Conservation (phyloP, 305 asterid species). For the Fraxinus sp. region DNA sequence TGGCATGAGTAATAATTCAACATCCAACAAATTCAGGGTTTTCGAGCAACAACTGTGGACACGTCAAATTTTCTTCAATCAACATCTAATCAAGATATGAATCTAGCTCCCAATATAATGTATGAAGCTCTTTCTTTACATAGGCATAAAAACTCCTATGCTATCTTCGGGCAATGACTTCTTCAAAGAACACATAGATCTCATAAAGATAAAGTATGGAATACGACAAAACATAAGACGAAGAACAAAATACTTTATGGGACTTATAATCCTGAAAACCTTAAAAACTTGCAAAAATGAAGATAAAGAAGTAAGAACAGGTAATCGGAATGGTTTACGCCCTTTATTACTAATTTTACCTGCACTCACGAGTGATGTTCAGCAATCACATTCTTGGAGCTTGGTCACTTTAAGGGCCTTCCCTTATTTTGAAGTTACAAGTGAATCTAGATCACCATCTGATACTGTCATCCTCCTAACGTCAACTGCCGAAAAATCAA, state of each 20-base stretch:
- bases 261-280: too few species aligned
- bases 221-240: neutral
- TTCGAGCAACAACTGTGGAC: too few species aligned
- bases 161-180: neutral
- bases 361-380: neutral
- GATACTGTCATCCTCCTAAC: neutral
- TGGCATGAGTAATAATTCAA: too few species aligned
- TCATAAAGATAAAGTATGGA: neutral
- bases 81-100: conserved; percentile 39
- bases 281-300: too few species aligned
- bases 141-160: conserved; percentile 14
- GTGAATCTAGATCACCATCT: neutral
- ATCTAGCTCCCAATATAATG: too few species aligned
- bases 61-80: too few species aligned
- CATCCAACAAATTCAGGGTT: too few species aligned
- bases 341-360: neutral
- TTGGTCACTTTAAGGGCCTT: neutral
- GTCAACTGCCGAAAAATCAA: neutral
- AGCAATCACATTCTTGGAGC: neutral
- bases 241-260: neutral
- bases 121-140: conserved; percentile 25
- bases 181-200: neutral
- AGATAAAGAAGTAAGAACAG: neutral
- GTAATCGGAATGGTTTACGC: neutral
- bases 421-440: neutral